A percentile compares a stretch with the other conserved stretches of the same genome.
phyloP scores from a whole-genome alignment of 768 basidiomycete genomes.

The Galerina sulciceps region DNA sequence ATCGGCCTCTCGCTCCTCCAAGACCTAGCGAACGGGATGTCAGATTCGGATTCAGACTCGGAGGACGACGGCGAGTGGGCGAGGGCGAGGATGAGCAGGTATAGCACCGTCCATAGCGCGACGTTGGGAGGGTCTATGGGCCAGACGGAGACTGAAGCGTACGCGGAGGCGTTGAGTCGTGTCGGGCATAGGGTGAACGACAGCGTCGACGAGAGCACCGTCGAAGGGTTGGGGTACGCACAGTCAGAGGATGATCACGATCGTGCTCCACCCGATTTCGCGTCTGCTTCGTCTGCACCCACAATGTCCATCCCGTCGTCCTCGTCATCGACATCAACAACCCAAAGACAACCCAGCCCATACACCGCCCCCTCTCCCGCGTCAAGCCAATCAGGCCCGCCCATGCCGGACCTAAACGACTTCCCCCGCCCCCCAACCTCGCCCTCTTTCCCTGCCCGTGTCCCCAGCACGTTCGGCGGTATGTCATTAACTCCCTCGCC shows the following conservation, averaged over 20 bases:
- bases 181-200: background rate
- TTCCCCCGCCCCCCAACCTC: no score
- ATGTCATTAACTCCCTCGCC: no score
- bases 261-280: background rate
- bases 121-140: background rate
- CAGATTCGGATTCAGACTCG: constrained; percentile 32
- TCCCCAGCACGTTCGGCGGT: background rate
- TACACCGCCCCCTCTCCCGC: background rate
- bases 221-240: constrained; percentile 27
- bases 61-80: constrained; percentile 13
- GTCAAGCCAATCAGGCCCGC: background rate
- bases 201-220: constrained; percentile 22
- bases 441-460: background rate
- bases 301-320: background rate
- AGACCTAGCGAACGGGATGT: constrained; percentile 42
- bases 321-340: background rate
- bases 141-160: background rate
- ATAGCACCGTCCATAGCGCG: background rate
- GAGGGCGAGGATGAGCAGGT: background rate
- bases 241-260: constrained; percentile 21
- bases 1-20: constrained; percentile 74
- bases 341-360: background rate
- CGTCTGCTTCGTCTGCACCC: background rate
- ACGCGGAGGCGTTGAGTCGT: background rate
- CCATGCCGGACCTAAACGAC: background rate